Conservation (phyloP, 2,329 filamentous ascomycete genomes). For the Botrytis aclada region DNA sequence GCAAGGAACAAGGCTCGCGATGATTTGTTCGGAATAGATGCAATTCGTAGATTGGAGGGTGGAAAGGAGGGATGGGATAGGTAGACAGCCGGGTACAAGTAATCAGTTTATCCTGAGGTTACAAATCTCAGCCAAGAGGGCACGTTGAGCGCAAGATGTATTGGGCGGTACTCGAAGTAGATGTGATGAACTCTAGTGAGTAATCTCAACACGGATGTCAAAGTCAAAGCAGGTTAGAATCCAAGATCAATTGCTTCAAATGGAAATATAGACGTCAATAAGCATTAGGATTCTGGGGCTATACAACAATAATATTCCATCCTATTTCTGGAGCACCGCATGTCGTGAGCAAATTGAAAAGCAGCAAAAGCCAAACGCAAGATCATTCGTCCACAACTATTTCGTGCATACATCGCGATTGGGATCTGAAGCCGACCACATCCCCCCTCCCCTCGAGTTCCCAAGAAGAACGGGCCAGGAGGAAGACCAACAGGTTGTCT, state of each 20-base stretch:
- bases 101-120: not conserved
- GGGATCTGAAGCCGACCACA: not conserved
- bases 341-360: not conserved
- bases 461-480: not conserved
- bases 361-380: not conserved
- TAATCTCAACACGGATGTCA: not conserved
- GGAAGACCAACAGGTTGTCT: not conserved
- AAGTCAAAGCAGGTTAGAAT: not conserved
- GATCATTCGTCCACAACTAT: not conserved
- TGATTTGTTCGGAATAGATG: not conserved
- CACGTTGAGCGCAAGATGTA: not conserved
- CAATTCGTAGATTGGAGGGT: not conserved
- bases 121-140: not conserved
- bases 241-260: not conserved
- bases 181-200: not conserved
- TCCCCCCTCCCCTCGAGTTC: not conserved
- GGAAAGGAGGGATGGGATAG: not conserved
- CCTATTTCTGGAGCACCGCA: not conserved
- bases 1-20: not conserved
- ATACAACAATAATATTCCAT: not conserved
- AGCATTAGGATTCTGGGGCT: not conserved
- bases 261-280: not conserved
- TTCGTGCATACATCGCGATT: not conserved
- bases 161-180: not conserved
- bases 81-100: not conserved